These are phyloP conservation scores for Rosa multiflora DNA, from an alignment of 306 rosid genomes.

Conservation along the genomic window DNA sequence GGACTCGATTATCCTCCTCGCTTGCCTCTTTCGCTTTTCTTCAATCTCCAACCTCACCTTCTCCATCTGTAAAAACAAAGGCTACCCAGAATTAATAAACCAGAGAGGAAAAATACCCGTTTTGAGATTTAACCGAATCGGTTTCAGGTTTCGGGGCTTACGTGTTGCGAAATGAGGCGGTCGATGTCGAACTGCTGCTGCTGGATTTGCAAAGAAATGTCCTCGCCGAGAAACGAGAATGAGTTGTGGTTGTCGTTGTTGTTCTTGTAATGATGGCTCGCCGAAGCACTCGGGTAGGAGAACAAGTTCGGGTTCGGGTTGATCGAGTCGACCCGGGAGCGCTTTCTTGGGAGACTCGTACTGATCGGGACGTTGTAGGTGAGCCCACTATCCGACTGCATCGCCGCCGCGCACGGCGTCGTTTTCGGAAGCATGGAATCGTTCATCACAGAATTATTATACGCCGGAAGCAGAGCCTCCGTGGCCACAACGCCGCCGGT, in stretches of 20 bases:
- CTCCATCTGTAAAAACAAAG: slow-evolving; percentile 53
- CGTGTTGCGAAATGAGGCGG: slow-evolving; percentile 57
- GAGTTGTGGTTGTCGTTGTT: neutral
- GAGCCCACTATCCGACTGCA: slow-evolving; percentile 70
- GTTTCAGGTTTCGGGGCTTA: slow-evolving; percentile 22
- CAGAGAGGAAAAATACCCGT: neutral
- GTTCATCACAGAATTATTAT: slow-evolving; percentile 38
- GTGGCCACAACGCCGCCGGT: slow-evolving; percentile 34
- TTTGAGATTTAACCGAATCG: neutral
- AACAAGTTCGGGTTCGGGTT: slow-evolving; percentile 28
- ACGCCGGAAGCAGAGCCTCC: slow-evolving; percentile 43
- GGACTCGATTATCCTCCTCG: slow-evolving; percentile 53
- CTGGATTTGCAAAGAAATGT: slow-evolving; percentile 64
- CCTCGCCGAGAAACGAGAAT: slow-evolving; percentile 81
- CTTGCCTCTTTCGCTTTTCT: slow-evolving; percentile 67
- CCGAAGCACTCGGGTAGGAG: slow-evolving; percentile 28
- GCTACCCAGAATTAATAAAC: neutral
- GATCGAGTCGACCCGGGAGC: slow-evolving; percentile 50
- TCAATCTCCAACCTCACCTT: slow-evolving; percentile 72
- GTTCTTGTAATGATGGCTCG: slow-evolving; percentile 25
- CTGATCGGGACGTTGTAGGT: slow-evolving; percentile 43
- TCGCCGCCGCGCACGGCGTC: slow-evolving; percentile 9
- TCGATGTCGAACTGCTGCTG: slow-evolving; percentile 73
- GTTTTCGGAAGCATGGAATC: slow-evolving; percentile 47
- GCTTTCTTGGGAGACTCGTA: slow-evolving; percentile 45